phyloP scores from a whole-genome alignment of 768 basidiomycete genomes.

The Mycena olivaceomarginata region DNA sequence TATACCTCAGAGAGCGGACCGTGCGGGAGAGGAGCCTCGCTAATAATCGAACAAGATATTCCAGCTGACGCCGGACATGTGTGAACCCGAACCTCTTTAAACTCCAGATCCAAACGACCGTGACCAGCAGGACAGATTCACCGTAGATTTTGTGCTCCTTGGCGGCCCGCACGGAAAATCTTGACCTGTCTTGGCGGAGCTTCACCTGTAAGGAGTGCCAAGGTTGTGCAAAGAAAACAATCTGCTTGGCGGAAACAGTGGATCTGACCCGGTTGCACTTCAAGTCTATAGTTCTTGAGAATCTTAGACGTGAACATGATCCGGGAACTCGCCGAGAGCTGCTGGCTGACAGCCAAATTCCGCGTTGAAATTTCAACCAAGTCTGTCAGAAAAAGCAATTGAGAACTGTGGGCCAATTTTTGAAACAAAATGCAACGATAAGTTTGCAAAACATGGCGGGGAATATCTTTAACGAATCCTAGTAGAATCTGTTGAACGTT shows the following conservation, averaged over 20 bases:
- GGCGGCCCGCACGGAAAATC: conserved; percentile 11
- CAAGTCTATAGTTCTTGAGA: no score
- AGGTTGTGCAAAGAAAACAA: not conserved
- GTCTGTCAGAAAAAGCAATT: no score
- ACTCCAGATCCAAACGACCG: not conserved
- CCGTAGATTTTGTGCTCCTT: not conserved
- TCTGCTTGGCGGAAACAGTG: not conserved
- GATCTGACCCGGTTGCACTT: not conserved
- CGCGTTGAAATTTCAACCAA: no score
- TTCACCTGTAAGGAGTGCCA: no score
- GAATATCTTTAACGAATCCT: no score
- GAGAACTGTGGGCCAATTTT: no score
- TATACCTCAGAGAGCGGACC: conserved; percentile 1
- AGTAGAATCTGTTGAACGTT: no score
- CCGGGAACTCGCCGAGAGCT: not conserved
- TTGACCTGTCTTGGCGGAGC: not conserved
- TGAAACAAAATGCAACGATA: no score
- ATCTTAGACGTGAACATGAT: not conserved
- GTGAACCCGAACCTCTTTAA: not conserved
- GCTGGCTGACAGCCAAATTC: no score
- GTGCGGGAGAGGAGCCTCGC: not conserved
- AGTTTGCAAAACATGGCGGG: no score
- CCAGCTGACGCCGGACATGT: conserved; percentile 9
- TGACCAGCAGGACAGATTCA: not conserved
- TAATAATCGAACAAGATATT: not conserved